Conservation (phyloP, 805 yeast species). For the Grigorovia yakushimaensis region DNA sequence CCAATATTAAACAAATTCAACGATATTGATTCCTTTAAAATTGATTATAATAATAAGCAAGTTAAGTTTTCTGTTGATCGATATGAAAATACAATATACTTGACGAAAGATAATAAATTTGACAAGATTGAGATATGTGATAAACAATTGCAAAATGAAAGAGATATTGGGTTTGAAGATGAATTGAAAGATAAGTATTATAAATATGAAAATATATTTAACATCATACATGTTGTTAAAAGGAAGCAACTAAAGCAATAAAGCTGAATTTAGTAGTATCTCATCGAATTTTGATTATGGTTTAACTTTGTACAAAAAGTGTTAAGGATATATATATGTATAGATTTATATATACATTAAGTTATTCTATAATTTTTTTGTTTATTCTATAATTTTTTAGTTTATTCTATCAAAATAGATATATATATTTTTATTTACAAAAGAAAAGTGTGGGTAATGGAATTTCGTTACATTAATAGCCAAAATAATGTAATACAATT, state of each 20-base stretch:
- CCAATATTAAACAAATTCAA: background rate
- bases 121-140: background rate
- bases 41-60: background rate
- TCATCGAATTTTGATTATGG: no score
- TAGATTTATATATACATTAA: background rate
- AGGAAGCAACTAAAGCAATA: background rate
- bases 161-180: background rate
- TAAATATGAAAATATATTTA: constrained; percentile 4
- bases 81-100: background rate
- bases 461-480: background rate
- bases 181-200: constrained; percentile 1
- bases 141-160: no score
- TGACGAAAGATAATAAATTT: constrained; percentile 1
- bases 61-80: background rate
- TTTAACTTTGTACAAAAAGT: background rate
- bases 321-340: background rate
- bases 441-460: background rate
- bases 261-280: no score
- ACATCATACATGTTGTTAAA: constrained; percentile 2
- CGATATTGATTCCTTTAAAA: background rate
- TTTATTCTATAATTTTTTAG: background rate
- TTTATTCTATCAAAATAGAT: background rate
- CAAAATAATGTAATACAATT: no score
- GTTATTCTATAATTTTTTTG: background rate
- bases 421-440: background rate